Percentiles rank a stretch among this genome's conserved stretches.
These are phyloP conservation scores for Boletus rubropictus DNA, from an alignment of 768 basidiomycete genomes.

Conservation along the genomic window DNA sequence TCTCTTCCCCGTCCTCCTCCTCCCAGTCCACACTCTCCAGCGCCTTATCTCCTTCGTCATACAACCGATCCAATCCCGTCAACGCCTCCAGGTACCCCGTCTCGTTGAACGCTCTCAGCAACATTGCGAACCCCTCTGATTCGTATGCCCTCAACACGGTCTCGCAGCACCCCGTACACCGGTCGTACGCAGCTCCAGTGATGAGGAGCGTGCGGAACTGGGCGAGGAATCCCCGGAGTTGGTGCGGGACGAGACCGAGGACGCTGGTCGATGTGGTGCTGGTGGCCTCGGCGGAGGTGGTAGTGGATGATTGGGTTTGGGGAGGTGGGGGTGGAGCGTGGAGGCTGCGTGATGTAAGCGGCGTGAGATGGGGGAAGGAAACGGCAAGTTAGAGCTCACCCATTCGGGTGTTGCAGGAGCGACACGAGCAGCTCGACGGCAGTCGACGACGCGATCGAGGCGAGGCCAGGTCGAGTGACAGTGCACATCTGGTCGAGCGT, in stretches of 20 bases:
- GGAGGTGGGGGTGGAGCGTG: conserved; percentile 69
- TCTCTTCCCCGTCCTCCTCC: conserved; percentile 39
- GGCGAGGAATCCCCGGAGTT: conserved; percentile 83
- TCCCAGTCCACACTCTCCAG: conserved; percentile 76
- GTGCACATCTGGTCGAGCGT: conserved; percentile 99
- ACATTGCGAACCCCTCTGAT: conserved; percentile 70
- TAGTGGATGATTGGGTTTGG: conserved; percentile 21
- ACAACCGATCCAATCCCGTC: conserved; percentile 75
- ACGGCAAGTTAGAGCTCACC: conserved; percentile 41
- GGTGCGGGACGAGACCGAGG: conserved; percentile 88
- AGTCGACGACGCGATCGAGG: conserved; percentile 84
- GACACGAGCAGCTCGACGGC: conserved; percentile 91
- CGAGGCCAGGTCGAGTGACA: conserved; percentile 91
- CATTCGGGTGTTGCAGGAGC: conserved; percentile 81
- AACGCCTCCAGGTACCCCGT: conserved; percentile 63
- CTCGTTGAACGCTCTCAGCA: conserved; percentile 80
- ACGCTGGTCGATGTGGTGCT: conserved; percentile 40
- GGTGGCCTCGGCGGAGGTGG: neutral
- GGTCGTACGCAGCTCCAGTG: conserved; percentile 78
- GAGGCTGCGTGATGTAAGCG: conserved; percentile 30
- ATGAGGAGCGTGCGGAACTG: conserved; percentile 83
- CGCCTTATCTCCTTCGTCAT: conserved; percentile 66
- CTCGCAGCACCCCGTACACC: conserved; percentile 89
- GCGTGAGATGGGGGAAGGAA: neutral
- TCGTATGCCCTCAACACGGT: conserved; percentile 79